Conservation (phyloP, 2,329 filamentous ascomycete species). For the Colletotrichum camelliae region DNA sequence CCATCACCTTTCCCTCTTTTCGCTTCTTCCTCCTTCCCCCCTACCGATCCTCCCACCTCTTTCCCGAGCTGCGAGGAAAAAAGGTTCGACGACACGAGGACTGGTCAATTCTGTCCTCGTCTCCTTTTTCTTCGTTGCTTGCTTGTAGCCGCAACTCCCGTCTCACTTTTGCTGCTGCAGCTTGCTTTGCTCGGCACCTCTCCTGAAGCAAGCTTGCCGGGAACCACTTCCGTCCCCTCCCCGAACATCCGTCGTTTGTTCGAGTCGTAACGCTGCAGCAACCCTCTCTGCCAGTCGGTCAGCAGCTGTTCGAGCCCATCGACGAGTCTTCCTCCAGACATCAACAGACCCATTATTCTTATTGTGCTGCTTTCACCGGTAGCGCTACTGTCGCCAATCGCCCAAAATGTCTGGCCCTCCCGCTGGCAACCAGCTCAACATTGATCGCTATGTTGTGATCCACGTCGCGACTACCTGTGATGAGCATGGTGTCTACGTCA, state of each 20-base stretch:
- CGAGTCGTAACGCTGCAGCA: conserved; percentile 20
- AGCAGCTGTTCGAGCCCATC: conserved; percentile 9
- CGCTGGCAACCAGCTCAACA: conserved; percentile 66
- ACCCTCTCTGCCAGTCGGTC: neutral
- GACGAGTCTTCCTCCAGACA: neutral
- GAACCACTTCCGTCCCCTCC: conserved; percentile 22
- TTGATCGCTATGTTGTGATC: conserved; percentile 97
- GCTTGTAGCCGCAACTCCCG: conserved; percentile 16
- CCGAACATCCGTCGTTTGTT: conserved; percentile 21
- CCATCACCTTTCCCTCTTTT: conserved; percentile 27
- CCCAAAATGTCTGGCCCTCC: conserved; percentile 48
- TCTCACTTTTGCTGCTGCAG: conserved; percentile 19
- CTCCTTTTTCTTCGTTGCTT: conserved; percentile 7
- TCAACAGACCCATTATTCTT: conserved; percentile 10
- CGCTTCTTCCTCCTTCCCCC: conserved; percentile 19
- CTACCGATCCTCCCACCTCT: conserved; percentile 16
- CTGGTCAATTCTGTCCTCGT: conserved; percentile 16
- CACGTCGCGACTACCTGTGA: conserved; percentile 99
- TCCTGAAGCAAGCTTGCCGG: conserved; percentile 24
- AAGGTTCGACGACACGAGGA: conserved; percentile 16
- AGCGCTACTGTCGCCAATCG: conserved; percentile 21
- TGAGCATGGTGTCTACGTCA: conserved; percentile 98
- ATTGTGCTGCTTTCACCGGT: conserved; percentile 18
- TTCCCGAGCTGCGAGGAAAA: conserved; percentile 22
- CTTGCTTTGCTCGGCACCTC: conserved; percentile 19